Base-by-base conservation (phyloP, 2,329 filamentous ascomycete species). In the Lachnellula arida region DNA sequence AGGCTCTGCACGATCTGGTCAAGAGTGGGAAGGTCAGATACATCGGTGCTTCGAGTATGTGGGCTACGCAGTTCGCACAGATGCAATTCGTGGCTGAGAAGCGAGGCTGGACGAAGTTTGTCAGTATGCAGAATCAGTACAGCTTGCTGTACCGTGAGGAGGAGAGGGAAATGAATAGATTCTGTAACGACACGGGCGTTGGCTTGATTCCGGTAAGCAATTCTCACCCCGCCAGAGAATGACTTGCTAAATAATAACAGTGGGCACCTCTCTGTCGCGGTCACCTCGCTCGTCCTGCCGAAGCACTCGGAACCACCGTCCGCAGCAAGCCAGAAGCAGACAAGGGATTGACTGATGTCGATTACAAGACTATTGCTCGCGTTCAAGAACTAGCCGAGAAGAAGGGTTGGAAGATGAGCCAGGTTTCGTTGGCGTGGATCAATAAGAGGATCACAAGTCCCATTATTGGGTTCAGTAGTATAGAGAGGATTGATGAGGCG, bases 1-100 rank as follows among this genome's bases (percentile, higher is more conserved):
- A 76, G 65, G 80, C 80, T 5, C 68, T 84, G n/a, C 79, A 86
- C 58, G 81, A 85, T 63, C 73, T 85, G 0, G 74, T 85, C 0
- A 73, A 78, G 60, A 75, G 72, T 3, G 82, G 82, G 0, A 82
- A 81, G 66, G 81, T 84, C 0, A 71, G 77, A 2, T 82, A 81
- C 60, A 76, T 82, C 23, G 80, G 79, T 2, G 73, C 76, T n/a
- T 75, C 71, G 37, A 74, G 70, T 49, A 79, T 79, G 76, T 73
- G 73, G 64, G 71, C 76, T 0, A 77, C 74, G 63, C 73, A 81
- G 59, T 79, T 80, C 60, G 73, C 74, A 44, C 71, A 69, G 52
- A 70, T 82, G 66, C 79, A 83, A 58, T 75, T 75, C 54, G 73
- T 72, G 2, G 79, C 80, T 23, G 76, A 81, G 62, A 74, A 75